Conservation (phyloP, 352 stramenopile species). For the Globisporangium recalcitrans region DNA sequence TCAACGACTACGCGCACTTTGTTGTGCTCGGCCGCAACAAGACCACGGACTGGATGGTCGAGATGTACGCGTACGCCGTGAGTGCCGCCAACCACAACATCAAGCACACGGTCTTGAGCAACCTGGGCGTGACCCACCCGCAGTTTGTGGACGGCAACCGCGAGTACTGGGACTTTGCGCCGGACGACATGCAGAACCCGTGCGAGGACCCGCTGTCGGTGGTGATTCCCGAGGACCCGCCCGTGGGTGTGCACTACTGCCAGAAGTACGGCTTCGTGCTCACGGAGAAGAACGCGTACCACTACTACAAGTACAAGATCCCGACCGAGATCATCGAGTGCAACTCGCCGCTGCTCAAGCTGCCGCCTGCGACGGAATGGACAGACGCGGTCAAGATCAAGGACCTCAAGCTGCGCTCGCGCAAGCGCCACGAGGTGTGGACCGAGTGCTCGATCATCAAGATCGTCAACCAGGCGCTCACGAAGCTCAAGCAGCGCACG, state of each 20-base stretch:
- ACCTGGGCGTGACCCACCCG: constrained; percentile 43
- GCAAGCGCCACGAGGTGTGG: constrained; percentile 30
- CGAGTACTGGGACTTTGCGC: constrained; percentile 46
- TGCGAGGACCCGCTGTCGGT: constrained; percentile 29
- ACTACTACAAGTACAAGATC: constrained; percentile 59
- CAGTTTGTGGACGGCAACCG: constrained; percentile 19
- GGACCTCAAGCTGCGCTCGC: constrained; percentile 10
- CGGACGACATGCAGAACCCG: constrained; percentile 28
- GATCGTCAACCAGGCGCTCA: constrained; percentile 39
- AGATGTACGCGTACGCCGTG: constrained; percentile 53
- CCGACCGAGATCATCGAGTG: constrained; percentile 40
- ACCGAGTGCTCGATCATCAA: constrained; percentile 28
- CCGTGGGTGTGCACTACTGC: constrained; percentile 48
- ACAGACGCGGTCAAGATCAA: constrained; percentile 15
- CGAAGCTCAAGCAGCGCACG: constrained; percentile 39
- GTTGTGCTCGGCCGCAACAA: constrained; percentile 36
- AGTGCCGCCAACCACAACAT: constrained; percentile 48
- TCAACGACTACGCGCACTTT: constrained; percentile 53
- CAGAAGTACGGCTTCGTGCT: constrained; percentile 46
- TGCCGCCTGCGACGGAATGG: constrained; percentile 40
- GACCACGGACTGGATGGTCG: constrained; percentile 39
- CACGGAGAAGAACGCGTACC: constrained; percentile 32
- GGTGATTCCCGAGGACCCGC: constrained; percentile 34
- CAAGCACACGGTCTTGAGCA: constrained; percentile 44
- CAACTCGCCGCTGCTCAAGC: constrained; percentile 33